phyloP scores from a whole-genome alignment of 495 filamentous ascomycete species.

The Podospora bellae-mahoneyi region DNA sequence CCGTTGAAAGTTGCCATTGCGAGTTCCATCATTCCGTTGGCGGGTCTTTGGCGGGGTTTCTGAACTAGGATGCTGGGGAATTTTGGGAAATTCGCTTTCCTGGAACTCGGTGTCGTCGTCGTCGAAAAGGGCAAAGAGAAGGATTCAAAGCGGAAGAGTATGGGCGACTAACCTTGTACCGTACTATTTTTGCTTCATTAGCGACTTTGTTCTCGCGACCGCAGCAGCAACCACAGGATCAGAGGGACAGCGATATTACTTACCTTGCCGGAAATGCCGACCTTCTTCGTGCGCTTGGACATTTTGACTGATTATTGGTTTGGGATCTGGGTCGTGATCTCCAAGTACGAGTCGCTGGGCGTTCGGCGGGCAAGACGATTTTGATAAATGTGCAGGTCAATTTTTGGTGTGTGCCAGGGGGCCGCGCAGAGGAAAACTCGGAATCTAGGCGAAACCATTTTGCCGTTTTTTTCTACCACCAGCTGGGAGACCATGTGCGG shows the following conservation, averaged over 20 bases:
- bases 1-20: background rate
- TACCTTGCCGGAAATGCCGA: constrained; percentile 70
- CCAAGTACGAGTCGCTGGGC: constrained; percentile 21
- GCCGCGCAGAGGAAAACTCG: constrained; percentile 18
- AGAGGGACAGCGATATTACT: constrained; percentile 16
- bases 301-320: constrained; percentile 59
- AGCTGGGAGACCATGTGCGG: constrained; percentile 2
- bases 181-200: constrained; percentile 43
- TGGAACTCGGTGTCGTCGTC: constrained; percentile 7
- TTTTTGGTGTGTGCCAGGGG: constrained; percentile 30
- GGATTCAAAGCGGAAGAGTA: constrained; percentile 15
- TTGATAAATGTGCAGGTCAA: constrained; percentile 32
- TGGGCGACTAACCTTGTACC: constrained; percentile 52
- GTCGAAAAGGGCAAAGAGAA: constrained; percentile 8
- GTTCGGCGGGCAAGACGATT: constrained; percentile 30
- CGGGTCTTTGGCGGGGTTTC: background rate
- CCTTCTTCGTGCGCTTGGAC: constrained; percentile 98
- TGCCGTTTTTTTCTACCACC: constrained; percentile 19
- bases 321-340: constrained; percentile 22
- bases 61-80: background rate
- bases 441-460: constrained; percentile 33
- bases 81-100: background rate
- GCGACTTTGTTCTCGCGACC: constrained; percentile 11
- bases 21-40: background rate
- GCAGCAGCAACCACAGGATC: background rate